Evolutionary conservation across 441 rosid species (phyloP).

Genomic region (Mallotus repandus): DNA sequence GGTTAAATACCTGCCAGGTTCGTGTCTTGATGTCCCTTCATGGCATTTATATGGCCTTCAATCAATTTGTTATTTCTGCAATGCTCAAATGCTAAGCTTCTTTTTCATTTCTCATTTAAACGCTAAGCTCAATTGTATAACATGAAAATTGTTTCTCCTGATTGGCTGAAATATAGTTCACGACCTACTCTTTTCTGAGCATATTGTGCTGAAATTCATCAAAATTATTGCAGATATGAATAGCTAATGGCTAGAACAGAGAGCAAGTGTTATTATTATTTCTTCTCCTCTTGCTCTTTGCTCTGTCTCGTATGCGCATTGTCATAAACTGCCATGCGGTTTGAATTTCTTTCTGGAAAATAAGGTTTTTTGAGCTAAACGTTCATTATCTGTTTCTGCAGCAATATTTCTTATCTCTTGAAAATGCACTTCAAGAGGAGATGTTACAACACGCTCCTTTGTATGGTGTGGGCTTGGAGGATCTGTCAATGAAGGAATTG

Average conservation of each 20-base stretch:
- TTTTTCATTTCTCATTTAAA: neutral
- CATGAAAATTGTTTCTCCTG: neutral
- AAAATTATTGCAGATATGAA: neutral
- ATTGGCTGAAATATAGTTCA: neutral
- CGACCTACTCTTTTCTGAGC: neutral
- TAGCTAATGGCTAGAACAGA: neutral
- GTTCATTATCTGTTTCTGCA: conserved; percentile 30
- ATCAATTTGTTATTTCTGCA: neutral
- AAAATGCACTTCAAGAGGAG: conserved; percentile 62
- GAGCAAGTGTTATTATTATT: neutral
- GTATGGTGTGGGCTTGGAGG: conserved; percentile 70
- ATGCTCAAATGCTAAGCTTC: neutral
- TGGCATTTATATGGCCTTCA: neutral
- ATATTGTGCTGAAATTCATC: neutral
- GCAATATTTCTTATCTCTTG: conserved; percentile 65
- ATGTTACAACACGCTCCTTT: conserved; percentile 77
- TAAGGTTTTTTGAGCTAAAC: neutral
- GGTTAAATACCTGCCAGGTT: conserved; percentile 74
- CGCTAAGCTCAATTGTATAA: neutral
- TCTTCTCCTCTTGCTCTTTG: neutral
- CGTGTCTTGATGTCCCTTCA: neutral
- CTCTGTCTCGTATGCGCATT: neutral
- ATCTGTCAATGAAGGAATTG: conserved; percentile 62
- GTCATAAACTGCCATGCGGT: neutral
- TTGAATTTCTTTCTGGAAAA: neutral